A percentile compares a stretch with the other conserved stretches of the same genome.
These are phyloP conservation scores for Penicillium ochrochloron DNA, from an alignment of 495 filamentous ascomycete species.

Conservation along the genomic window DNA sequence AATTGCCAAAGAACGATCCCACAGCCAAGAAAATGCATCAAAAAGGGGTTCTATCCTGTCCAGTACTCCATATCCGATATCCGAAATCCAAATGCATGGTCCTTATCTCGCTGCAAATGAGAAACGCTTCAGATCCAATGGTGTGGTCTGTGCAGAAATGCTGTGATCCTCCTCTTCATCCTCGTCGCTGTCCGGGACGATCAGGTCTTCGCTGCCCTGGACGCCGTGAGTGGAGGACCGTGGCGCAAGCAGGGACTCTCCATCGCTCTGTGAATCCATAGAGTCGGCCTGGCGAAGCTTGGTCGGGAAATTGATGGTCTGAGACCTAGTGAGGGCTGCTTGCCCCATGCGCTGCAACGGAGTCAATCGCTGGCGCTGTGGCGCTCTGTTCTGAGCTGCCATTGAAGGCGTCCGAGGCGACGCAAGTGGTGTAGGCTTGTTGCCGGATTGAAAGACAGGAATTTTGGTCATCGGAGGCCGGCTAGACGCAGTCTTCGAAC, in stretches of 20 bases:
- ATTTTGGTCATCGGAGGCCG: conserved; percentile 14
- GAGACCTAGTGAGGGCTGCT: conserved; percentile 49
- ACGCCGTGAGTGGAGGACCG: conserved; percentile 9
- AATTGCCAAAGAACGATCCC: not conserved
- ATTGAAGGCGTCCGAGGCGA: conserved; percentile 18
- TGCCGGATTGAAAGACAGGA: conserved; percentile 21
- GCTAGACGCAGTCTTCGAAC: conserved; percentile 12
- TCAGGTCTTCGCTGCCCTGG: conserved; percentile 76
- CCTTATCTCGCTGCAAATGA: conserved; percentile 49
- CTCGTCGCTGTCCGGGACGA: conserved; percentile 72
- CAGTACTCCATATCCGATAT: conserved; percentile 25
- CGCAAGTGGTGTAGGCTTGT: conserved; percentile 5
- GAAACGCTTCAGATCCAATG: conserved; percentile 59
- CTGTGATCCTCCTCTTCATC: conserved; percentile 56
- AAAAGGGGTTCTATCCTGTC: conserved; percentile 18
- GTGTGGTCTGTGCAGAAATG: conserved; percentile 18
- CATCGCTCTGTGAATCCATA: conserved; percentile 14
- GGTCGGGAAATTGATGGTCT: conserved; percentile 39
- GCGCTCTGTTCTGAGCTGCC: conserved; percentile 21
- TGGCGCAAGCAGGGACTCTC: conserved; percentile 11
- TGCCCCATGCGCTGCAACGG: conserved; percentile 54
- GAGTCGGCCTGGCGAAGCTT: conserved; percentile 23
- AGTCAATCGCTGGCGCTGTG: conserved; percentile 42
- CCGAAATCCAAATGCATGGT: conserved; percentile 20
- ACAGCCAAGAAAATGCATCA: conserved; percentile 18